Conservation (phyloP, 192 early-diverging fungal species). For the Physocladia obscura region DNA sequence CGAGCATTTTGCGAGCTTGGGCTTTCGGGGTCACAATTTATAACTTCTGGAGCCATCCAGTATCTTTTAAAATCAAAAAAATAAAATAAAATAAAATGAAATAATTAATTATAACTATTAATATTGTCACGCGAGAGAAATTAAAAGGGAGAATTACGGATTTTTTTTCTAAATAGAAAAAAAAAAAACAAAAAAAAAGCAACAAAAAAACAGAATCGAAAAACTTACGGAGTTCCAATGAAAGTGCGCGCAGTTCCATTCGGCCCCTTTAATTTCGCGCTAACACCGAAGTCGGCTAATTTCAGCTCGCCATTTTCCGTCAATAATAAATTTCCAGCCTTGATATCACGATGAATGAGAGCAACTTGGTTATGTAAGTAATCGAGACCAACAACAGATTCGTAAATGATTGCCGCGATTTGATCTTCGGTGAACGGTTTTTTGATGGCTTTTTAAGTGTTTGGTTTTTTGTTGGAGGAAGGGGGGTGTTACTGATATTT, state of each 20-base stretch:
- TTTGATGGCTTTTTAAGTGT: too few species aligned
- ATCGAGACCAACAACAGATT: conserved; percentile 58
- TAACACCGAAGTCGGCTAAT: conserved; percentile 67
- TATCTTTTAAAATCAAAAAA: conserved; percentile 30
- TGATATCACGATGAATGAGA: conserved; percentile 67
- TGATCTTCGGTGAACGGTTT: conserved; percentile 59
- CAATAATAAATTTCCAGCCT: conserved; percentile 60
- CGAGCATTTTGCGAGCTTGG: conserved; percentile 36
- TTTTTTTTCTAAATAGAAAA: conserved; percentile 3
- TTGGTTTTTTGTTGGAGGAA: conserved; percentile 35
- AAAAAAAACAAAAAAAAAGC: conserved; percentile 11
- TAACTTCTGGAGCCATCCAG: conserved; percentile 70
- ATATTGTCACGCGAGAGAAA: too few species aligned
- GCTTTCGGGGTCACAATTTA: conserved; percentile 51
- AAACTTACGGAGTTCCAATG: conserved; percentile 62
- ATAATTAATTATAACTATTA: too few species aligned
- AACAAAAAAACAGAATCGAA: neutral
- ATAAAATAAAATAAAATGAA: conserved; percentile 1
- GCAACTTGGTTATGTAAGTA: conserved; percentile 57
- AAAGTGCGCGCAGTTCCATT: conserved; percentile 54
- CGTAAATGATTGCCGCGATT: conserved; percentile 58
- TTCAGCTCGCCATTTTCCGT: conserved; percentile 58
- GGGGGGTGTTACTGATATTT: neutral
- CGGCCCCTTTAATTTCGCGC: conserved; percentile 49
- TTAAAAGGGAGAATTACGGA: neutral